These are phyloP conservation scores for Diplodia mutila DNA, from an alignment of 2,329 filamentous ascomycete genomes.

Conservation along the genomic window DNA sequence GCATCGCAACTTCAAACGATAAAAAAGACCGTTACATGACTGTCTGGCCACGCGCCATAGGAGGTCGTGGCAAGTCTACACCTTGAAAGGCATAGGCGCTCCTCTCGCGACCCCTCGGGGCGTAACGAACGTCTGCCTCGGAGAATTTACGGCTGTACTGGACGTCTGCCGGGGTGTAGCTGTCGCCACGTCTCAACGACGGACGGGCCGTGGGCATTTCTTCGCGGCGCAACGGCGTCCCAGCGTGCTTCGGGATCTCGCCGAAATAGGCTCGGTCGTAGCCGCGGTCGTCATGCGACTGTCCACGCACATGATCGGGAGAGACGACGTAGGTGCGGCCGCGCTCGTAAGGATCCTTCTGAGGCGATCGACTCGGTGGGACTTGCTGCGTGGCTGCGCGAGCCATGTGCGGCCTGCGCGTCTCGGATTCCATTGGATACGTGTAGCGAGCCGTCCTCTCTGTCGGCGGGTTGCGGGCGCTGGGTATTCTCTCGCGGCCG, in stretches of 20 bases:
- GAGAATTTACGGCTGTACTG: conserved; percentile 37
- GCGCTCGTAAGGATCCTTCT: background rate
- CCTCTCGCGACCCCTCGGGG: background rate
- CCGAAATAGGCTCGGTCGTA: conserved; percentile 33
- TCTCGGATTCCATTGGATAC: background rate
- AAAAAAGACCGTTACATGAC: background rate
- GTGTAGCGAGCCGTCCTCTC: conserved; percentile 1
- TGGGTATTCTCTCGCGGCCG: conserved; percentile 10
- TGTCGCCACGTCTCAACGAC: conserved; percentile 27
- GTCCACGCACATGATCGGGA: background rate
- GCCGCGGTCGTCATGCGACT: conserved; percentile 16
- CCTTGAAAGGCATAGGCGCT: background rate
- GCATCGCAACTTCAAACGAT: background rate
- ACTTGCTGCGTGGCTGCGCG: background rate
- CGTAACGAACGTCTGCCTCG: conserved; percentile 43
- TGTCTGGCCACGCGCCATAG: background rate
- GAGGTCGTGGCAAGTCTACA: conserved; percentile 3
- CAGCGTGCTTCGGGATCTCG: conserved; percentile 35
- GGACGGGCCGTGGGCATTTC: conserved; percentile 31
- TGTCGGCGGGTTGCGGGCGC: background rate
- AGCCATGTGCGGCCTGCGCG: conserved; percentile 1
- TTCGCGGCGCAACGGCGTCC: conserved; percentile 29
- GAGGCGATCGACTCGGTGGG: background rate
- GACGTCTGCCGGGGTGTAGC: conserved; percentile 39
- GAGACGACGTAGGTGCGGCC: conserved; percentile 19